phyloP scores from a whole-genome alignment of 129 eudicot genomes.

The Dittrichia graveolens region DNA sequence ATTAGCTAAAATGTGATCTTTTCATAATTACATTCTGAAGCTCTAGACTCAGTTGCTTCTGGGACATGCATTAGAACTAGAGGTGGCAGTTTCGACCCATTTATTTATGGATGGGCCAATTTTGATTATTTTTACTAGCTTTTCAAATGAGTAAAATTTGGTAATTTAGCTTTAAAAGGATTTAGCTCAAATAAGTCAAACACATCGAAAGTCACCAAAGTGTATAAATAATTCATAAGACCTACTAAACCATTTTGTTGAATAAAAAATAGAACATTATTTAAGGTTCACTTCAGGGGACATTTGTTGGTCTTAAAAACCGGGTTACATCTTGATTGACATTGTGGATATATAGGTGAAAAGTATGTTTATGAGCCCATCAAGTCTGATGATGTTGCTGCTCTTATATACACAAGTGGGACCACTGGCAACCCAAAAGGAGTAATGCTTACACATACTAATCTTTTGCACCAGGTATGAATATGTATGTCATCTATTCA shows the following conservation, averaged over 20 bases:
- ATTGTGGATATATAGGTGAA: conserved; percentile 48
- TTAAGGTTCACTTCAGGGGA: too few species aligned
- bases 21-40: background rate
- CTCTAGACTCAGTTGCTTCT: background rate
- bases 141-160: too few species aligned
- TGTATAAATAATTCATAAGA: too few species aligned
- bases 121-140: background rate
- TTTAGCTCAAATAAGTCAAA: too few species aligned
- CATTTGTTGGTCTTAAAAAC: too few species aligned
- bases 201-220: too few species aligned
- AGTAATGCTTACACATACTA: conserved; percentile 89
- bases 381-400: conserved; percentile 78
- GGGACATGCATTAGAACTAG: background rate
- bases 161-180: too few species aligned
- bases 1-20: background rate
- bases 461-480: conserved; percentile 90
- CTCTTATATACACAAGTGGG: conserved; percentile 91
- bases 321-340: conserved; percentile 5
- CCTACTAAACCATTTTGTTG: too few species aligned
- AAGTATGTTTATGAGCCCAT: conserved; percentile 69
- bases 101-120: background rate
- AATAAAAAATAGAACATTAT: too few species aligned
- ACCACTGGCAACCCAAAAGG: conserved; percentile 98
- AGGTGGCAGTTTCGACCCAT: background rate
- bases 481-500: conserved; percentile 9